Percentiles rank a stretch among this genome's conserved stretches.
phyloP scores from a whole-genome alignment of 1,284 basidiomycete species.

The Rhodotorula sp. region DNA sequence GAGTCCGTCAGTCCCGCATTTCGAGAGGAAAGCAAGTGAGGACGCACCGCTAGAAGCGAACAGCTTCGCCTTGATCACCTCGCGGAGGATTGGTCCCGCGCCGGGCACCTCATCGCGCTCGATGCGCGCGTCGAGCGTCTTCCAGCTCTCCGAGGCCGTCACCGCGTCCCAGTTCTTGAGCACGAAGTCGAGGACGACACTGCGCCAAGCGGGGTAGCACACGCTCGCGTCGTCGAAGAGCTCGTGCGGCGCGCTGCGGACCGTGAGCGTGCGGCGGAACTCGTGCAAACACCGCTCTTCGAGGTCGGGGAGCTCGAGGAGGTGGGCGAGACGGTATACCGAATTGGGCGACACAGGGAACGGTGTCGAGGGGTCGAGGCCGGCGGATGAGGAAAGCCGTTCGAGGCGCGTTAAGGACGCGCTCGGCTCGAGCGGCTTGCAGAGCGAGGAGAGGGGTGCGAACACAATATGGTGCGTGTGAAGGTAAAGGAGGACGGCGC shows the following conservation, averaged over 20 bases:
- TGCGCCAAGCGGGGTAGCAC: background rate
- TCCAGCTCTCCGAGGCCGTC: background rate
- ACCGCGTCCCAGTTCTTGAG: constrained; percentile 1
- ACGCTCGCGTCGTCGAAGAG: background rate
- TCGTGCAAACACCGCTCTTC: background rate
- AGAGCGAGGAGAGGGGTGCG: constrained; percentile 5
- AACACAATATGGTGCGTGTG: constrained; percentile 4
- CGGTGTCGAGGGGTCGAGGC: background rate
- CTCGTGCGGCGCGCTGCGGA: background rate
- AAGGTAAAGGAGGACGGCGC: constrained; percentile 10
- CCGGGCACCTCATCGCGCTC: background rate
- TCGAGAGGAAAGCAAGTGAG: too few relatives aligned
- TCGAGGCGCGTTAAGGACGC: background rate
- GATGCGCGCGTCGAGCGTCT: background rate
- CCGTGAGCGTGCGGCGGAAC: background rate
- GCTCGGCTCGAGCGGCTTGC: background rate
- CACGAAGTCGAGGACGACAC: constrained; percentile 1
- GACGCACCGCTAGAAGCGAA: too few relatives aligned
- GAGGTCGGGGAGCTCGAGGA: constrained; percentile 15
- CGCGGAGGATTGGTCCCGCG: background rate
- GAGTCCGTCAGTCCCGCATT: too few relatives aligned
- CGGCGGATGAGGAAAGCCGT: accelerated
- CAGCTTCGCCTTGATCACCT: background rate
- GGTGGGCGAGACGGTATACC: constrained; percentile 9
- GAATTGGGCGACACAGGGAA: constrained; percentile 16